Evolutionary conservation across 2,329 filamentous ascomycete species (phyloP), one percentile per base, ranked within the genome.

Genomic region (Epichloe bromicola): DNA sequence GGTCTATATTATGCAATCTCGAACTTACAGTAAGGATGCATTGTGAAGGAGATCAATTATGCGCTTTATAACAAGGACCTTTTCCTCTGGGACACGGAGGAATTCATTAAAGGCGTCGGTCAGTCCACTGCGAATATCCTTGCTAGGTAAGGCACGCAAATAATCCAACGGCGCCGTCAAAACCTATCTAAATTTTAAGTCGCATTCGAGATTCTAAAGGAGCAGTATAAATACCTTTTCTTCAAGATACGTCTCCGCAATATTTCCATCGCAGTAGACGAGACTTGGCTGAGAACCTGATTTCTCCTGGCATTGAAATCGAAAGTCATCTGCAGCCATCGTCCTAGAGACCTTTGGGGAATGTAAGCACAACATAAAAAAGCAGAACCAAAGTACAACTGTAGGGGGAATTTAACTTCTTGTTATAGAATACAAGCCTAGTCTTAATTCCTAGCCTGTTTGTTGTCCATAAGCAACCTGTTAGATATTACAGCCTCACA

Each of bases 41-140:
- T 85, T 88, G 66, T 90, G 86, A 46, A 90, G 74, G 83, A 88
- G 88, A 56, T 81, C 82, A 7, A 90, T 78, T 1, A 87, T 83
- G 52, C 78, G 79, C 30, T 81, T 87, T 59, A 91, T 88, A 47
- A 86, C 72, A 42, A 76, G 75, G 46, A 90, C 72, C 55, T 77
- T 79, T 53, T 80, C 76, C 10, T 73, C 65, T 0, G 86, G 85
- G 19, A 90, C 85, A 51, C 82, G 73, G 7, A 89, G 70, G 81
- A 83, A 88, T 39, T 74, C 74, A 61, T 90, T 87, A 70, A 90
- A 89, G 17, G 85, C 83, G 7, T 46, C 45, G 15, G 26, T 46
- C 7, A 51, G 34, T 15, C 43, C 36, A 15, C 43, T 30, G 19
- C 49, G 49, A 11, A 51, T 46, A 17, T 51, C 43, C 26, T 46